Conservation (phyloP, 352 stramenopile species). For the Pythium biforme region DNA sequence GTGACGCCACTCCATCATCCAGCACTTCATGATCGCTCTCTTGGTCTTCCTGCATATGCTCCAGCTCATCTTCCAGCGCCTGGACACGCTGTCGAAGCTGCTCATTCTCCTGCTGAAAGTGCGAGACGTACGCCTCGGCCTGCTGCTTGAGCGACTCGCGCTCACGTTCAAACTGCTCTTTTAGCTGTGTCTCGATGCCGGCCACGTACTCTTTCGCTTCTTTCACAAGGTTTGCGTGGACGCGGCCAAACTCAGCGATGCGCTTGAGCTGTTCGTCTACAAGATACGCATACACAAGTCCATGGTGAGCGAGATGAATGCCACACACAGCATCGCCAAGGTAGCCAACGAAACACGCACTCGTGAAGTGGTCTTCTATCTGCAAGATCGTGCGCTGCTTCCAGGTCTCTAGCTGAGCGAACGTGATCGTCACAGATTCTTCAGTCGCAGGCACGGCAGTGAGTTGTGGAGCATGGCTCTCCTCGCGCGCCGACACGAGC, state of each 20-base stretch:
- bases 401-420: constrained; percentile 55
- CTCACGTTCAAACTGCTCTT: constrained; percentile 48
- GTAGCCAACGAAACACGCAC: constrained; percentile 31
- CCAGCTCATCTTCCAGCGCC: constrained; percentile 30
- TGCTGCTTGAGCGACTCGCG: constrained; percentile 39
- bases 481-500: background rate
- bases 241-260: constrained; percentile 73
- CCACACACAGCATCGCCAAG: constrained; percentile 4
- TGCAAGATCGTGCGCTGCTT: constrained; percentile 56
- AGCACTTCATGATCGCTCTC: background rate
- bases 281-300: no score
- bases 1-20: background rate
- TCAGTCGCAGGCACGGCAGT: background rate
- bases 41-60: constrained; percentile 10
- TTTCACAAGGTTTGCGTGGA: constrained; percentile 59
- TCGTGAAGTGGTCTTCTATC: constrained; percentile 67
- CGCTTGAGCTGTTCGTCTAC: constrained; percentile 76
- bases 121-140: constrained; percentile 52
- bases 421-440: constrained; percentile 42
- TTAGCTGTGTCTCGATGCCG: constrained; percentile 54
- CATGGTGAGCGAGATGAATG: background rate
- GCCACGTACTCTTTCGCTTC: constrained; percentile 68
- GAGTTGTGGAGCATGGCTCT: background rate
- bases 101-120: constrained; percentile 49
- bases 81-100: constrained; percentile 28